phyloP scores from a whole-genome alignment of 495 filamentous ascomycete genomes.

The Lophium mytilinum region DNA sequence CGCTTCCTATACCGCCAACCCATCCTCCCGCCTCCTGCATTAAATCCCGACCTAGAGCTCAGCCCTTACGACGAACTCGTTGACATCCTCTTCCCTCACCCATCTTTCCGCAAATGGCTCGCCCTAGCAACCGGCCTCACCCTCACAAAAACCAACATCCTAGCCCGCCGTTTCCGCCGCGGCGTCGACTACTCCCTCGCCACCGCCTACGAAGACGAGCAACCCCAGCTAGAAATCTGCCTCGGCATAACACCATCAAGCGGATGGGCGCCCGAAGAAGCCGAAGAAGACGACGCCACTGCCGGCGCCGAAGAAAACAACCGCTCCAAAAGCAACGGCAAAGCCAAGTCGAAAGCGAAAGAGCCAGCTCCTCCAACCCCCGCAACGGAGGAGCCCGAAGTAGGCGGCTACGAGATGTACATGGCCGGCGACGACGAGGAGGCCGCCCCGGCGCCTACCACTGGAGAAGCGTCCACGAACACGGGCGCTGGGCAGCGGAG shows the following conservation, averaged over 20 bases:
- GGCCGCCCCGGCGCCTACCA: constrained; percentile 15
- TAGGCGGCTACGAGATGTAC: constrained; percentile 86
- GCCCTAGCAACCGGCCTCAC: constrained; percentile 64
- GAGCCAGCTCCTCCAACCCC: constrained; percentile 20
- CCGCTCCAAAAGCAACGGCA: background rate
- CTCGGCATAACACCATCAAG: constrained; percentile 71
- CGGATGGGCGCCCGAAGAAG: constrained; percentile 67
- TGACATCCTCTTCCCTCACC: constrained; percentile 69
- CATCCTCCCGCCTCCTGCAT: constrained; percentile 7
- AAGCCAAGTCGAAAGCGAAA: background rate
- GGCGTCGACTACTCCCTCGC: constrained; percentile 90
- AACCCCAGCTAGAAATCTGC: constrained; percentile 78
- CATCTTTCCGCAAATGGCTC: constrained; percentile 88
- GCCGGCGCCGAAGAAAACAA: constrained; percentile 1
- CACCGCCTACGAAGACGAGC: constrained; percentile 65
- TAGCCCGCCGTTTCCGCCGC: constrained; percentile 75
- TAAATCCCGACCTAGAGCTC: constrained; percentile 23
- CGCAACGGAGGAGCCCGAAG: constrained; percentile 37
- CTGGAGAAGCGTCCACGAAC: constrained; percentile 15
- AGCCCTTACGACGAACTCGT: constrained; percentile 68
- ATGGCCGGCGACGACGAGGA: constrained; percentile 73
- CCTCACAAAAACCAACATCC: constrained; percentile 52
- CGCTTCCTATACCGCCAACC: constrained; percentile 75
- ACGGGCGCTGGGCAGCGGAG: constrained; percentile 32
- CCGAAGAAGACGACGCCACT: constrained; percentile 1